Evolutionary conservation across 176 grass and related monocot genomes (phyloP), one percentile per base, ranked within the genome.

Genomic region (Microstegium vimineum): DNA sequence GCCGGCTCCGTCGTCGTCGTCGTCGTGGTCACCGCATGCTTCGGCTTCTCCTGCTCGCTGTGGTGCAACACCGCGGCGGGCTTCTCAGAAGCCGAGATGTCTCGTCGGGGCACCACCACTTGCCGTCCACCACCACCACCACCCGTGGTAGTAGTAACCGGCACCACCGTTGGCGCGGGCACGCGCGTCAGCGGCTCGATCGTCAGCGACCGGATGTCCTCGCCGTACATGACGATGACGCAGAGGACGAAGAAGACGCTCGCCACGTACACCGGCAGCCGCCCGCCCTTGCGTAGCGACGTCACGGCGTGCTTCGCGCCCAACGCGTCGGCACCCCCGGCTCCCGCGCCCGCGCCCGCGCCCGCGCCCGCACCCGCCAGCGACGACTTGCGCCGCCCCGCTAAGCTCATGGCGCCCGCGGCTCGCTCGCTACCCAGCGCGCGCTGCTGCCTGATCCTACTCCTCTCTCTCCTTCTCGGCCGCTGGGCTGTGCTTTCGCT

Each of bases 161-260:
- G 5, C 38, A 5, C n/a, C n/a, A n/a, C 16, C 10, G n/a, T 3
- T 3, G 16, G 8, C 56, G 25, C 5, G 4, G 42, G 10, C 17
- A 2, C 65, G 16, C 49, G 81, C 31, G 81, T 61, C 22, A 83
- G 66, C 26, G 92, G 81, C 76, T 81, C 69, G 3, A 81, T 22
- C 30, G 86, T 83, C 9, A 94, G 54, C 37, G 87, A 79, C 71
- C 73, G 83, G 87, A 94, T 86, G 87, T 90, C 85, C 85, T 94
- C 93, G 71, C 79, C 82, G 87, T 92, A 94, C 85, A 94, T 85
- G 90, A 94, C 6, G 66, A 94, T 6, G 17, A 87, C 87, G 71
- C 79, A 92, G 41, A 92, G 8, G 82, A 86, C 30, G 82, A 90
- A 80, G 82, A 84, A 81, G 52, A 77, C 70, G 70, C 88, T 66